phyloP scores from a whole-genome alignment of 306 rosid species.

The Quercus cerris region DNA sequence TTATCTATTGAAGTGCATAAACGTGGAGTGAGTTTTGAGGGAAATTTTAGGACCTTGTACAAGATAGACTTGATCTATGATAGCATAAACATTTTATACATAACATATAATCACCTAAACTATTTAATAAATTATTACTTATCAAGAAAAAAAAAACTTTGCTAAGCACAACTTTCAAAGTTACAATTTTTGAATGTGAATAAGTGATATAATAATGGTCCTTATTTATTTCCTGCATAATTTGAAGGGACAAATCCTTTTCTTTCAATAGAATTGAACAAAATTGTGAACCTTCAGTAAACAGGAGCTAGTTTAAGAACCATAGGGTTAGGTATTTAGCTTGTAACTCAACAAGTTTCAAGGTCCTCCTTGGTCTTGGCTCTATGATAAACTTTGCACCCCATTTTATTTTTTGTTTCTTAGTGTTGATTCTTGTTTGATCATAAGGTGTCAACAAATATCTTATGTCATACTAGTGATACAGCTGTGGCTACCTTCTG shows the following conservation, averaged over 20 bases:
- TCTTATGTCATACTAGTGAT: background rate
- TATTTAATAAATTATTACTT: background rate
- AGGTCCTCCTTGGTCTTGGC: background rate
- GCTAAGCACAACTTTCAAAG: background rate
- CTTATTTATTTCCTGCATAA: background rate
- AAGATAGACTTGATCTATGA: background rate
- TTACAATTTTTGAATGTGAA: background rate
- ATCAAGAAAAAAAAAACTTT: background rate
- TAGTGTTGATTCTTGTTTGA: background rate
- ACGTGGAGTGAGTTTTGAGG: background rate
- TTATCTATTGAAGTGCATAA: background rate
- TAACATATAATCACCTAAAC: background rate
- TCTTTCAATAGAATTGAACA: background rate
- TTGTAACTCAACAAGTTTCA: background rate
- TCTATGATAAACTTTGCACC: background rate
- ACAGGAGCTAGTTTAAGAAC: background rate
- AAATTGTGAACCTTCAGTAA: background rate
- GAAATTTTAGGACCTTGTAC: background rate
- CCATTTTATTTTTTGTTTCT: background rate
- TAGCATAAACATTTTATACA: background rate
- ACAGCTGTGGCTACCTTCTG: conserved; percentile 6
- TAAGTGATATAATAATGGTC: background rate
- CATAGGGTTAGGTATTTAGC: background rate
- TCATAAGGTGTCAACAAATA: background rate
- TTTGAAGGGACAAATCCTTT: background rate